Evolutionary conservation across 129 eudicot genomes (phyloP), one percentile per base, ranked within the genome.

Genomic region (Scalesia atractyloides): DNA sequence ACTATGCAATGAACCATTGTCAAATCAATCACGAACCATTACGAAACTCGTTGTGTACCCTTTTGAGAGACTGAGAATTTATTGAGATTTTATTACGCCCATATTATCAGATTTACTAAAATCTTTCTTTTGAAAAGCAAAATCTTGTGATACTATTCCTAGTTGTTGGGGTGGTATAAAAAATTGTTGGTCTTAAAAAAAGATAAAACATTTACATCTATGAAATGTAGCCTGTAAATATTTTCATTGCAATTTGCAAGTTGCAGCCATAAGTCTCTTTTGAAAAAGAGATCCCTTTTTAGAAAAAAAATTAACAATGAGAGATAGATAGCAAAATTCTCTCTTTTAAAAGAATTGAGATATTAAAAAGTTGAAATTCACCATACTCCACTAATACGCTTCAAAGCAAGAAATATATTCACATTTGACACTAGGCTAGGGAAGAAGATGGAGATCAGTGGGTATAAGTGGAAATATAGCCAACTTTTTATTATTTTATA

Each of bases 381-480:
- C 64, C 72, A 37, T 74, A 49, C 50, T 74, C 79, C 79, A 70
- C 65, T 41, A 62, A 46, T 33, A 48, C n/a, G 7, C 10, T 13
- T 61, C 47, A 70, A 62, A 77, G 63, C 65, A 51, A 78, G n/a
- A 63, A n/a, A 70, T 41, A 70, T 63, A 19, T 71, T 70, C 39
- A 78, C 64, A 30, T 64, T 53, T 47, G 77, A 70, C 82, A 78
- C 76, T 22, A 70, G 72, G 26, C 20, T 17, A 62, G 57, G 30
- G 66, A 52, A 49, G 72, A 46, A 68, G 60, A 71, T 70, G 60
- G 72, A 78, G 63, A 51, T 57, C 76, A 69, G 61, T 61, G 81
- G 61, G 44, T 70, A 70, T 72, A 78, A 78, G 82, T 71, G 73
- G 82, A 63, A 18, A 65, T 64, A 50, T 63, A 16, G 82, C 82